Percentiles rank a stretch among this genome's conserved stretches.
These are phyloP conservation scores for Limnanthes douglasii DNA, from an alignment of 345 rosid species.

Conservation along the genomic window DNA sequence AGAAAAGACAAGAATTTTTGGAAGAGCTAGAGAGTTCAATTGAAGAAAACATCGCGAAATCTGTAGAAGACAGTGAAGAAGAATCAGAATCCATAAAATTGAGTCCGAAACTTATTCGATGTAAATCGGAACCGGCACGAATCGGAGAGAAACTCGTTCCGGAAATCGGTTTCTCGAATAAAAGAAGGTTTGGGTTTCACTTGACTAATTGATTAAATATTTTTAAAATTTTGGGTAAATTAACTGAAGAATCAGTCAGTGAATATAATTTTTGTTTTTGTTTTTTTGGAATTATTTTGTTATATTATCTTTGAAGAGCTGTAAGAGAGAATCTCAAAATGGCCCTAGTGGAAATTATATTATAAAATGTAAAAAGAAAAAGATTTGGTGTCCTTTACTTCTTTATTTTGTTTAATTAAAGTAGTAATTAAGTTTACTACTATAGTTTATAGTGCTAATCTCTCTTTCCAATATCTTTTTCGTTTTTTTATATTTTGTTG, in stretches of 20 bases:
- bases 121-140: conserved; percentile 87
- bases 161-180: conserved; percentile 27
- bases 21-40: conserved; percentile 15
- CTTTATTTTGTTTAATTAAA: too few relatives aligned
- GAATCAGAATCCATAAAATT: conserved; percentile 6
- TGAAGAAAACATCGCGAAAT: conserved; percentile 8
- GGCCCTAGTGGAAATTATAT: too few relatives aligned
- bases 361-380: too few relatives aligned
- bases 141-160: conserved; percentile 37
- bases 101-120: conserved; percentile 42
- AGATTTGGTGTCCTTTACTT: too few relatives aligned
- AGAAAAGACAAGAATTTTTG: conserved; percentile 7
- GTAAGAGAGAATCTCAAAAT: conserved; percentile 31
- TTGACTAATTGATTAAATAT: conserved; percentile 13
- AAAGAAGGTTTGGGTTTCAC: conserved; percentile 50
- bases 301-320: conserved; percentile 11
- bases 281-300: conserved; percentile 6
- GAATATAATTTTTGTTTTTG: conserved; percentile 5
- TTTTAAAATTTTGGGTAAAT: conserved; percentile 2
- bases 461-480: too few relatives aligned
- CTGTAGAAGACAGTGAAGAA: conserved; percentile 10
- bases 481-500: too few relatives aligned
- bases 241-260: too few relatives aligned
- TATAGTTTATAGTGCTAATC: too few relatives aligned
- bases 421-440: too few relatives aligned